phyloP scores from a whole-genome alignment of 108 stramenopile genomes.

The Nitzschia sp. region DNA sequence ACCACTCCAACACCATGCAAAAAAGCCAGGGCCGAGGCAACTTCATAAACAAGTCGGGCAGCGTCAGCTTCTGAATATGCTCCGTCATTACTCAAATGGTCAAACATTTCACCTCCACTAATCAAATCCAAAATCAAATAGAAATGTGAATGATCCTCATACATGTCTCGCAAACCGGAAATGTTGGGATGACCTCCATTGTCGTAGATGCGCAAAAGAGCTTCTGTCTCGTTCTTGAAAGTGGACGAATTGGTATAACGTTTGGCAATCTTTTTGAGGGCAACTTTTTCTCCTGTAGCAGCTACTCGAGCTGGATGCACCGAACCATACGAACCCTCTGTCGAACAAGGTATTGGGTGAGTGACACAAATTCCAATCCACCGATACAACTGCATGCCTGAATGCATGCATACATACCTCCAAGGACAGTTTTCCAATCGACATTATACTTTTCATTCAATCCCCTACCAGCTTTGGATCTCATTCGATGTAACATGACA shows the following conservation, averaged over 20 bases:
- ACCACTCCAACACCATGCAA: conserved; percentile 68
- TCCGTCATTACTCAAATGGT: conserved; percentile 71
- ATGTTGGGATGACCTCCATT: conserved; percentile 83
- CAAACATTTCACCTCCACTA: conserved; percentile 79
- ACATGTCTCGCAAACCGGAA: conserved; percentile 39
- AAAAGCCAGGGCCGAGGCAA: conserved; percentile 76
- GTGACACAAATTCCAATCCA: background rate
- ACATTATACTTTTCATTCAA: conserved; percentile 67
- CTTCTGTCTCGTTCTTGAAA: conserved; percentile 76
- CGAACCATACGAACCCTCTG: conserved; percentile 76
- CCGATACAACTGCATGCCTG: background rate
- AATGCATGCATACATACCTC: conserved; percentile 14
- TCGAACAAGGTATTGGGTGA: background rate
- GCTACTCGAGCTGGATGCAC: conserved; percentile 70
- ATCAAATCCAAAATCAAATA: conserved; percentile 81
- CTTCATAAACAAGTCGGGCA: conserved; percentile 61
- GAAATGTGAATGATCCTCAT: conserved; percentile 49
- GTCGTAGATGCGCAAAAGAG: conserved; percentile 67
- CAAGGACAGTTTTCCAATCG: conserved; percentile 74
- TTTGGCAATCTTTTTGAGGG: conserved; percentile 83
- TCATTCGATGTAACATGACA: conserved; percentile 52
- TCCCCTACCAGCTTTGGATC: conserved; percentile 36
- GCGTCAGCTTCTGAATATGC: conserved; percentile 77
- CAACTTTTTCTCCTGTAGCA: conserved; percentile 72
- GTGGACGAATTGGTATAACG: conserved; percentile 63